These are phyloP conservation scores for Sclerospora graminicola DNA, from an alignment of 352 stramenopile species.

Conservation along the genomic window DNA sequence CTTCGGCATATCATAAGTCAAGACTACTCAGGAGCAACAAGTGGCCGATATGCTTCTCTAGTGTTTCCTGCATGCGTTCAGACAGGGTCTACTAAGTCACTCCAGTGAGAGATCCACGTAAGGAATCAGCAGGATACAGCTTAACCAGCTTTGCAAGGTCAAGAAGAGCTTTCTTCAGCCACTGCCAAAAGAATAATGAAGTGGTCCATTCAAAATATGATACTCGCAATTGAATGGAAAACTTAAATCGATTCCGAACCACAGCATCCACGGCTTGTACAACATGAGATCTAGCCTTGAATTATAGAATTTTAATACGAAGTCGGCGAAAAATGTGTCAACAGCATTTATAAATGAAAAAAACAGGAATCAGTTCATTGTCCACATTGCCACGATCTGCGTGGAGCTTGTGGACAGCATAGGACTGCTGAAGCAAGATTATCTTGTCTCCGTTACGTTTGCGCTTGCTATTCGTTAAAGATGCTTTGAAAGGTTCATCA, in stretches of 20 bases:
- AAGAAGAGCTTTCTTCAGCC: conserved; percentile 52
- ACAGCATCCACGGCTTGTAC: conserved; percentile 25
- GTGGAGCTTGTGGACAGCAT: conserved; percentile 68
- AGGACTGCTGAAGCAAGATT: conserved; percentile 74
- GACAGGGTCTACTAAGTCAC: conserved; percentile 53
- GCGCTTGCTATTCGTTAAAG: conserved; percentile 7
- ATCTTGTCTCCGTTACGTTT: conserved; percentile 23
- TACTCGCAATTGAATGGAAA: conserved; percentile 62
- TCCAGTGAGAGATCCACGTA: conserved; percentile 26
- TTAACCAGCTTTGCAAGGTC: conserved; percentile 20
- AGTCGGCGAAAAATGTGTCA: conserved; percentile 33
- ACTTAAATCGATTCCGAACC: conserved; percentile 58
- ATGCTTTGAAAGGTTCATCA: conserved; percentile 24
- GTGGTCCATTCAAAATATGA: conserved; percentile 60
- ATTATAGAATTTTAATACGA: conserved; percentile 12
- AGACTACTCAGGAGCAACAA: conserved; percentile 50
- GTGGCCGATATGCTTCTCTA: conserved; percentile 73
- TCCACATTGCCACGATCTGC: conserved; percentile 56
- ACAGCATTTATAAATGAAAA: conserved; percentile 56
- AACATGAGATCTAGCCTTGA: conserved; percentile 7
- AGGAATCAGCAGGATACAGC: not conserved
- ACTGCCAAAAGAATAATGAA: conserved; percentile 81
- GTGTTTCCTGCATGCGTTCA: conserved; percentile 59
- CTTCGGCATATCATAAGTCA: conserved; percentile 61
- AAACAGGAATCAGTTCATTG: conserved; percentile 67